phyloP scores from a whole-genome alignment of 306 rosid species.

The Acacia acuminata region DNA sequence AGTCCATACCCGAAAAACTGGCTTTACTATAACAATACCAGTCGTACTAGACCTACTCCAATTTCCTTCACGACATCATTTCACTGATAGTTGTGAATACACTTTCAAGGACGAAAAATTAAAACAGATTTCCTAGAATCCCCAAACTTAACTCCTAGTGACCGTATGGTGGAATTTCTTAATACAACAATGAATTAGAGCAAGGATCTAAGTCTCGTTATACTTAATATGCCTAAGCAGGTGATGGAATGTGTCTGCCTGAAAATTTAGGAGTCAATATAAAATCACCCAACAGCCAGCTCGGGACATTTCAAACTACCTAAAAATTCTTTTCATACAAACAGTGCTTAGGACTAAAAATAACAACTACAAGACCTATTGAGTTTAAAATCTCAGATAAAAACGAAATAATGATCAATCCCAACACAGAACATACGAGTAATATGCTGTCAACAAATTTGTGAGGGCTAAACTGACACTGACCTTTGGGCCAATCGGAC shows the following conservation, averaged over 20 bases:
- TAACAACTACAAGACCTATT: not conserved
- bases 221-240: not conserved
- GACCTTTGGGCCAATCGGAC: constrained; percentile 85
- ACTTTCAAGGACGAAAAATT: not conserved
- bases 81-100: constrained; percentile 19
- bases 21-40: not conserved
- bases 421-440: not conserved
- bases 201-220: not conserved
- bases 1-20: not conserved
- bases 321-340: not conserved
- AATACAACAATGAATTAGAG: not conserved
- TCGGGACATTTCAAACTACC: not conserved
- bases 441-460: not conserved
- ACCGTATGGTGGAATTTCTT: not conserved
- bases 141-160: not conserved
- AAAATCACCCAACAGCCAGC: not conserved
- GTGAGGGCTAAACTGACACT: not conserved
- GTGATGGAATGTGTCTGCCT: not conserved
- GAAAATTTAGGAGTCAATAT: not conserved
- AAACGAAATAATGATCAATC: not conserved
- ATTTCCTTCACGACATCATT: not conserved
- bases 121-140: constrained; percentile 1
- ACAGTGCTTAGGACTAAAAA: not conserved
- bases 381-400: constrained; percentile 16
- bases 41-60: constrained; percentile 19